A percentile compares a stretch with the other conserved stretches of the same genome.
Conservation (phyloP, 2,329 filamentous ascomycete genomes). For the Fusarium oligoseptatum region DNA sequence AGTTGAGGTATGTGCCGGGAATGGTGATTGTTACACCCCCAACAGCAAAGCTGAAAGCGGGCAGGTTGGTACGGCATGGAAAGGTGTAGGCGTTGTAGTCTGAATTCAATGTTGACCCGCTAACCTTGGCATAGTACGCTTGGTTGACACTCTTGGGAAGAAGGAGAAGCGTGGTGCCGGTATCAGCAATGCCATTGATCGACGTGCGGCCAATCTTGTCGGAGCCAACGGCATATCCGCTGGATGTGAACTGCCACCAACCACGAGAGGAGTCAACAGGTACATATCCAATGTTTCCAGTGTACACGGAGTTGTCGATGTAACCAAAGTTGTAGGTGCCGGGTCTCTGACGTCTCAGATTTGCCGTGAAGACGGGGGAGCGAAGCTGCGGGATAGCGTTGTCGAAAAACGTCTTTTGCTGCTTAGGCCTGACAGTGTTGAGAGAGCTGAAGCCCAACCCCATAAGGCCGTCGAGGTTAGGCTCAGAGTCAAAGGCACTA, state of each 20-base stretch:
- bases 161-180: constrained; percentile 74
- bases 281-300: constrained; percentile 72
- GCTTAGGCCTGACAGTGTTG: constrained; percentile 57
- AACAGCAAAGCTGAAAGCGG: constrained; percentile 67
- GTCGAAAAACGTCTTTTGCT: constrained; percentile 60
- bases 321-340: constrained; percentile 82
- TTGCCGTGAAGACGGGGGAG: constrained; percentile 73
- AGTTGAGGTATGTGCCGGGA: constrained; percentile 68
- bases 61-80: constrained; percentile 61
- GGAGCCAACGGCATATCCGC: constrained; percentile 37
- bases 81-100: constrained; percentile 60
- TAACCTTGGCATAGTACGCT: constrained; percentile 63
- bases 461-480: constrained; percentile 57
- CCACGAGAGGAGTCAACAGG: constrained; percentile 70
- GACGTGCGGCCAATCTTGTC: constrained; percentile 48
- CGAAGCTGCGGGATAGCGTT: constrained; percentile 44
- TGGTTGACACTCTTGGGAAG: constrained; percentile 65
- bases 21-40: constrained; percentile 70
- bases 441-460: constrained; percentile 59
- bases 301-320: constrained; percentile 74
- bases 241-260: constrained; percentile 71
- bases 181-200: constrained; percentile 65
- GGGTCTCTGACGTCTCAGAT: constrained; percentile 66
- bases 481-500: constrained; percentile 53
- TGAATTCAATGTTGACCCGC: constrained; percentile 56